phyloP scores from a whole-genome alignment of 441 rosid species.

The Erodium trifolium region DNA sequence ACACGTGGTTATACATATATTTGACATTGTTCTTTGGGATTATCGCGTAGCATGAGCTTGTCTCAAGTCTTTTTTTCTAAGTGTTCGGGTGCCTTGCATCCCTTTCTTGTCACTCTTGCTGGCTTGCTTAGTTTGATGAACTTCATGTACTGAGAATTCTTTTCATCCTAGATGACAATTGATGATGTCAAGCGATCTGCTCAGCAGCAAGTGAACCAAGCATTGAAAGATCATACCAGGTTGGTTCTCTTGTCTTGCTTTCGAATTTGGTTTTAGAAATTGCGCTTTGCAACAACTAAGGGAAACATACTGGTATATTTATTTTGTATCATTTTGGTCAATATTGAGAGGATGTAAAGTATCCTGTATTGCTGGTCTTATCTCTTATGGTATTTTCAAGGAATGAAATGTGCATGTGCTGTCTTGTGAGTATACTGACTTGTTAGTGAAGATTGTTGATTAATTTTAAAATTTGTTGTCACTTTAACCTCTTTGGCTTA shows the following conservation, averaged over 20 bases:
- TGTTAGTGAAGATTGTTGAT: neutral
- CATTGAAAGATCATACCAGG: slow-evolving; percentile 92
- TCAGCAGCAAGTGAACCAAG: slow-evolving; percentile 86
- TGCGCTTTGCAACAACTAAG: neutral
- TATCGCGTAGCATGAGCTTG: neutral
- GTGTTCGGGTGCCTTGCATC: neutral
- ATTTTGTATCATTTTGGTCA: neutral
- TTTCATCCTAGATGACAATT: slow-evolving; percentile 58
- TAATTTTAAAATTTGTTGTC: neutral
- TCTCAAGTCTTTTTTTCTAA: slow-evolving; percentile 1
- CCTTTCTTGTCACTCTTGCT: neutral
- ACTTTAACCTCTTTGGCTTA: neutral
- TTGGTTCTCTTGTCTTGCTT: slow-evolving; percentile 23
- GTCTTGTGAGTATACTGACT: neutral
- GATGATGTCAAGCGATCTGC: slow-evolving; percentile 97
- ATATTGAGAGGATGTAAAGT: neutral
- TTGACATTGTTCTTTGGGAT: neutral
- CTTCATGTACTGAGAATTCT: neutral
- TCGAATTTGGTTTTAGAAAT: neutral
- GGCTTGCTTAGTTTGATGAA: slow-evolving; percentile 21
- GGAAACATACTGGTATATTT: neutral
- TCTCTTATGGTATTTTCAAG: neutral
- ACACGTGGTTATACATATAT: neutral
- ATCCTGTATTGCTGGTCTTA: neutral
- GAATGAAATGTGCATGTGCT: neutral